Percentiles rank a stretch among this genome's conserved stretches.
Evolutionary conservation across 1,284 basidiomycete genomes (phyloP).

Genomic region (Macrocystidia cucumis): DNA sequence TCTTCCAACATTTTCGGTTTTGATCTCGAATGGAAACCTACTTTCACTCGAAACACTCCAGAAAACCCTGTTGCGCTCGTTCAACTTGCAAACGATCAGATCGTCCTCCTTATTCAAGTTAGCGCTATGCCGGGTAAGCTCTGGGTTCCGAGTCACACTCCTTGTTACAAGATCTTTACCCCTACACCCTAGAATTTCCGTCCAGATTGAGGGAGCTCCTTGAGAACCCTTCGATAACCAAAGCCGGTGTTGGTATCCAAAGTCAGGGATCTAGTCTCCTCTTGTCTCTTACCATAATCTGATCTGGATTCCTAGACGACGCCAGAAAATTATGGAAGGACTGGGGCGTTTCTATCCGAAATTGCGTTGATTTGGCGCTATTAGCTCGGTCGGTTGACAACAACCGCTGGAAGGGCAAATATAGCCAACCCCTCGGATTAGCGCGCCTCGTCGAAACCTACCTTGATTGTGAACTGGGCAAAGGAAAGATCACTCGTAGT

Average conservation of each 20-base stretch:
- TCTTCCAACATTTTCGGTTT: slow-evolving; percentile 49
- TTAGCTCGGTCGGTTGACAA: slow-evolving; percentile 66
- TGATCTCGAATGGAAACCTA: slow-evolving; percentile 72
- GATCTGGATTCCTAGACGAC: slow-evolving; percentile 37
- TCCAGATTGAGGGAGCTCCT: slow-evolving; percentile 40
- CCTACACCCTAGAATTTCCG: slow-evolving; percentile 51
- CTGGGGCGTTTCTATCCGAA: slow-evolving; percentile 36
- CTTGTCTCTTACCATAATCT: slow-evolving; percentile 7
- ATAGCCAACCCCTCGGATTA: slow-evolving; percentile 46
- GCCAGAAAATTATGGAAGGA: slow-evolving; percentile 55
- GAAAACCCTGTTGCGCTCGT: slow-evolving; percentile 65
- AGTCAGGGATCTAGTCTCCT: slow-evolving; percentile 27
- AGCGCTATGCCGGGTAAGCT: slow-evolving; percentile 47
- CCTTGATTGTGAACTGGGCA: slow-evolving; percentile 38
- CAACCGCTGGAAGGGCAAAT: slow-evolving; percentile 58
- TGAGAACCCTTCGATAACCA: slow-evolving; percentile 39
- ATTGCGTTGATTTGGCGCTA: slow-evolving; percentile 61
- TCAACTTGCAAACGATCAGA: slow-evolving; percentile 50
- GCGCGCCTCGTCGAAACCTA: slow-evolving; percentile 55
- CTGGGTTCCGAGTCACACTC: neutral
- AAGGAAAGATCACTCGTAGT: slow-evolving; percentile 52
- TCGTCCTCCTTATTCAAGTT: slow-evolving; percentile 57
- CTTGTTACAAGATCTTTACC: slow-evolving; percentile 1
- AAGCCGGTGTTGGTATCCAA: slow-evolving; percentile 68
- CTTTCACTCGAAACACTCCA: slow-evolving; percentile 34